Conservation (phyloP, 2,329 filamentous ascomycete species). For the Microsporum audouinii region DNA sequence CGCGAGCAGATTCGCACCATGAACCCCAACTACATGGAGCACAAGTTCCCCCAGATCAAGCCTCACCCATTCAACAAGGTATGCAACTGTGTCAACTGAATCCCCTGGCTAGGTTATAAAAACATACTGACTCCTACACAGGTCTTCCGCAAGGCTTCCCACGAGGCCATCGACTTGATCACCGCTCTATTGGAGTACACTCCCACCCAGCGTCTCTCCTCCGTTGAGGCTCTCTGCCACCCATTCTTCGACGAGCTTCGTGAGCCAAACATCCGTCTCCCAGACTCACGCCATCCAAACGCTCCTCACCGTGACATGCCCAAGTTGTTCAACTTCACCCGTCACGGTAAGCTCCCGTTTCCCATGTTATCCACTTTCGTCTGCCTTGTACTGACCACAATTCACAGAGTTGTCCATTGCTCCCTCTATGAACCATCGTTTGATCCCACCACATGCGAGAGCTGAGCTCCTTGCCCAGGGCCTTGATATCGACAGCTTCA, state of each 20-base stretch:
- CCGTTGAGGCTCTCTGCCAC: constrained; percentile 94
- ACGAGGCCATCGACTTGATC: constrained; percentile 88
- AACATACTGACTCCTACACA: constrained; percentile 21
- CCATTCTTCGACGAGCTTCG: constrained; percentile 97
- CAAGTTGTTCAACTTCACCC: constrained; percentile 81
- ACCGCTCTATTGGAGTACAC: constrained; percentile 92
- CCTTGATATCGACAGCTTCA: constrained; percentile 88
- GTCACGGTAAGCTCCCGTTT: constrained; percentile 58
- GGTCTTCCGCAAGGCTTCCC: constrained; percentile 93
- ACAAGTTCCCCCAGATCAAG: constrained; percentile 99
- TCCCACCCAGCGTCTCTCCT: constrained; percentile 83
- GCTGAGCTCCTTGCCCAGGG: constrained; percentile 62
- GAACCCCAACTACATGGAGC: constrained; percentile 99
- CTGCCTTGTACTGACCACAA: background rate
- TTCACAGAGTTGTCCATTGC: constrained; percentile 83
- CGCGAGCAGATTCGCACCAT: constrained; percentile 98
- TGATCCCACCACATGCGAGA: constrained; percentile 75
- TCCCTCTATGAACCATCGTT: constrained; percentile 70
- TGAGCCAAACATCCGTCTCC: constrained; percentile 79
- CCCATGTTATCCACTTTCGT: background rate
- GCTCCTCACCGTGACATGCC: constrained; percentile 72
- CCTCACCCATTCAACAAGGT: constrained; percentile 96
- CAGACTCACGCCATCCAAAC: constrained; percentile 83
- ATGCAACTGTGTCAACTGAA: background rate
- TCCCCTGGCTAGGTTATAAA: too few species aligned